Evolutionary conservation across 2,329 filamentous ascomycete species (phyloP).

Genomic region (Xylaria sp.): DNA sequence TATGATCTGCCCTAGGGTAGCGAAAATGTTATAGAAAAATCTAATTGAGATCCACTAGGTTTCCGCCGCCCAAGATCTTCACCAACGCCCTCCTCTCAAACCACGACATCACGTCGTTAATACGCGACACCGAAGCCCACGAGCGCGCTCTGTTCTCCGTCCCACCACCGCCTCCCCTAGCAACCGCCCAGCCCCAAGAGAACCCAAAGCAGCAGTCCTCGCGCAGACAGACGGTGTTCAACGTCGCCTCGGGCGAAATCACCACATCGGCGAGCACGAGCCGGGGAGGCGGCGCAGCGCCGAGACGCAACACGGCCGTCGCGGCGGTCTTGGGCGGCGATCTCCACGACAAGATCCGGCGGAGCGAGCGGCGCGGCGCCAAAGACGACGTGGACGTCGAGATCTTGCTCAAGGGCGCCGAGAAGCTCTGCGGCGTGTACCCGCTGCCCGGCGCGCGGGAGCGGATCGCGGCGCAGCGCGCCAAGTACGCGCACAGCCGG

Average conservation of each 20-base stretch:
- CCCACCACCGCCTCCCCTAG: conserved; percentile 71
- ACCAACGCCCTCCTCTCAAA: conserved; percentile 89
- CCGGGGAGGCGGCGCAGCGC: conserved; percentile 58
- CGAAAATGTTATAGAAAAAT: neutral
- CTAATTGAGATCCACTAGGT: conserved; percentile 63
- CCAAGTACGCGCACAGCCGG: conserved; percentile 75
- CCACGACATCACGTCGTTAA: conserved; percentile 92
- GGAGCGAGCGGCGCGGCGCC: conserved; percentile 62
- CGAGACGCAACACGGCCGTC: conserved; percentile 82
- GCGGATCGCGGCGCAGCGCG: conserved; percentile 77
- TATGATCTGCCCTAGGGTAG: conserved; percentile 50
- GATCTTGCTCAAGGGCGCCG: conserved; percentile 83
- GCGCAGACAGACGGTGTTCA: conserved; percentile 73
- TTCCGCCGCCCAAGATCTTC: conserved; percentile 92
- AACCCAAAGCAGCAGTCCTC: conserved; percentile 58
- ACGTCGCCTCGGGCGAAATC: conserved; percentile 71
- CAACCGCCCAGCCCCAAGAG: conserved; percentile 59
- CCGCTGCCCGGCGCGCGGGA: conserved; percentile 82
- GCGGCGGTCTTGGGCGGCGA: conserved; percentile 89
- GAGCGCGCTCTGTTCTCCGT: conserved; percentile 96
- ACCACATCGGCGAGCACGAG: conserved; percentile 64
- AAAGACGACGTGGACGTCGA: conserved; percentile 87
- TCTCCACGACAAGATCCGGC: conserved; percentile 81
- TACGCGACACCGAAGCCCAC: conserved; percentile 93
- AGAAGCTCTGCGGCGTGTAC: conserved; percentile 91